Evolutionary conservation across 192 early-diverging fungal species (phyloP), one percentile per base, ranked within the genome.

Genomic region (Backusella morwellensis): DNA sequence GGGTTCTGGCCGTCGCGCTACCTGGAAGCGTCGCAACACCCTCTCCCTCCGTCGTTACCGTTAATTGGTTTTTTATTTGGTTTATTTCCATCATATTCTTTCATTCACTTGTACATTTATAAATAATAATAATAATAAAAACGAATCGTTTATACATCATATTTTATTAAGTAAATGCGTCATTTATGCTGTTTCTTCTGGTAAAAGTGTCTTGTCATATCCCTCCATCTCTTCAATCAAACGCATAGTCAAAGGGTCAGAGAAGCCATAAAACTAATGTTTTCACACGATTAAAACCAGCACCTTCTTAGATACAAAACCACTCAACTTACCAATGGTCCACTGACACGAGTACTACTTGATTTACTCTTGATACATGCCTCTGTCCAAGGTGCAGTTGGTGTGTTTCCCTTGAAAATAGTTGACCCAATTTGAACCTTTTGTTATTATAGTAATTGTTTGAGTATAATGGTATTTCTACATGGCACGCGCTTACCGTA

Each of bases 1-100:
- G 47, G 97, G 97, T 87, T 95, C 94, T 84, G 95, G 95, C 81
- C 95, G 97, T 83, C 86, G 88, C 87, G 92, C 95, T 87, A 92
- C 85, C 90, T 99, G 97, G 97, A 90, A 89, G 84, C 88, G 95
- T 76, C 91, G 96, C 86, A 98, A 99, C 92, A 99, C 97, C 68
- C 91, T 98, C 77, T 96, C 94, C 78, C 93, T 97, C 82, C 90
- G 91, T 77, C 91, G 96, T 81, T 97, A 96, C 91, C 91, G 95
- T 83, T 97, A 96, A 94, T 42, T 26, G 4, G 32, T 3, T 3
- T 32, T 32, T 32, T 32, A 32, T 32, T 32, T 32, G 32, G 32
- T 32, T 32, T 32, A 32, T 67, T 56, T 56, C 9, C 9, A 26
- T 23, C 54, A n/a, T 40, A 40, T 40, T 40, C 54, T 23, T 56